These are phyloP conservation scores for Spatholobus suberectus DNA, from an alignment of 306 rosid species.

Conservation along the genomic window DNA sequence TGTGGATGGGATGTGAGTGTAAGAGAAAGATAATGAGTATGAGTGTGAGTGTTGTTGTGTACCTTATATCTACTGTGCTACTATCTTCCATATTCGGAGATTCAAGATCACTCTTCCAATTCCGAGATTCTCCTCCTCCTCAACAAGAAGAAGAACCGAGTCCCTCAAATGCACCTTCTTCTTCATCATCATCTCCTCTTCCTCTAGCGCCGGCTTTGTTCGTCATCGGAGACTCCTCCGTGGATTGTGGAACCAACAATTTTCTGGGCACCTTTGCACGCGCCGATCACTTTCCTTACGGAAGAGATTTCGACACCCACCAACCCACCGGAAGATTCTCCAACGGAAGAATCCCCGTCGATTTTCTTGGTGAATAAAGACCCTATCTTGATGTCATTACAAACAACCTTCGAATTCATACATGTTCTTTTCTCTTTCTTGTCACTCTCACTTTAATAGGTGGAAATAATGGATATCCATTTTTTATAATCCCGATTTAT, in stretches of 20 bases:
- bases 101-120: conserved; percentile 27
- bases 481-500: no score
- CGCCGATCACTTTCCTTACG: conserved; percentile 83
- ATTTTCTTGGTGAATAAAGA: conserved; percentile 63
- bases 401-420: no score
- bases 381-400: no score
- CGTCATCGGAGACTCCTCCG: conserved; percentile 88
- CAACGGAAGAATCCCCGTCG: conserved; percentile 89
- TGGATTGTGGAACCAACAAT: conserved; percentile 86
- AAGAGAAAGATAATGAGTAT: background rate
- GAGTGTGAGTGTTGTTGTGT: background rate
- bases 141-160: background rate
- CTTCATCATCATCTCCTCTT: conserved; percentile 16
- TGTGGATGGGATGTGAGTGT: no score
- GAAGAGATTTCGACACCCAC: conserved; percentile 84
- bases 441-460: no score
- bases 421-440: background rate
- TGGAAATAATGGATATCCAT: no score
- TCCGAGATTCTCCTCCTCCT: background rate
- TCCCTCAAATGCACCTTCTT: conserved; percentile 44
- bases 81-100: conserved; percentile 25
- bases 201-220: conserved; percentile 73
- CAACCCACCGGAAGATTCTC: conserved; percentile 82
- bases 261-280: conserved; percentile 80
- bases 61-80: background rate